phyloP scores from a whole-genome alignment of 2,329 filamentous ascomycete genomes.

The Cadophora luteo-olivacea region DNA sequence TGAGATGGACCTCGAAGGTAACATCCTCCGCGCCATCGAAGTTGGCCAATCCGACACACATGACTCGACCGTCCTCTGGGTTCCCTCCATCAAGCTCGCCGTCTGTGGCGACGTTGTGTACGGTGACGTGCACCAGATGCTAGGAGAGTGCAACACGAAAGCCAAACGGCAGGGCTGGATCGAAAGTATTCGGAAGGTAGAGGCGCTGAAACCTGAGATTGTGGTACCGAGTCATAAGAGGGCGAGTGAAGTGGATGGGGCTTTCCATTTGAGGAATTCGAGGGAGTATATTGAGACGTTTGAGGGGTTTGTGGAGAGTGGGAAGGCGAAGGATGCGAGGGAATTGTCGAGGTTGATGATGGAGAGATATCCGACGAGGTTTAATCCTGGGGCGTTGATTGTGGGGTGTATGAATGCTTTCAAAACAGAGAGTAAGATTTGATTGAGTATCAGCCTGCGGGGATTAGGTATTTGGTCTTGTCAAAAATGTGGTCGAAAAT shows the following conservation, averaged over 20 bases:
- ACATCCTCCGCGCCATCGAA: conserved; percentile 31
- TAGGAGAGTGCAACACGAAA: conserved; percentile 44
- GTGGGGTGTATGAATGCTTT: conserved; percentile 23
- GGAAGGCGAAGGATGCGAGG: conserved; percentile 15
- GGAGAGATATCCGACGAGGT: conserved; percentile 26
- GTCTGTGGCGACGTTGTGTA: conserved; percentile 48
- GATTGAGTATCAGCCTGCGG: background rate
- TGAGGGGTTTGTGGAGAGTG: conserved; percentile 19
- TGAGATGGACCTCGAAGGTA: conserved; percentile 15
- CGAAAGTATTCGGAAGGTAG: conserved; percentile 43
- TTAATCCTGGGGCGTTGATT: conserved; percentile 22
- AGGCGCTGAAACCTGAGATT: conserved; percentile 39
- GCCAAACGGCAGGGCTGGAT: conserved; percentile 43
- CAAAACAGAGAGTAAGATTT: conserved; percentile 14
- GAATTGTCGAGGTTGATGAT: conserved; percentile 23
- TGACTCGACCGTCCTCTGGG: conserved; percentile 42
- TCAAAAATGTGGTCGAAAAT: too few relatives aligned
- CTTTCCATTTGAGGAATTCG: conserved; percentile 37
- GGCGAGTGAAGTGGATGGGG: conserved; percentile 36
- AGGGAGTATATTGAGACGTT: conserved; percentile 39
- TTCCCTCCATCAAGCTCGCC: conserved; percentile 42
- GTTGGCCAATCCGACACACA: conserved; percentile 43
- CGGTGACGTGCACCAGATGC: conserved; percentile 43
- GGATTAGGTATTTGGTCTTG: background rate
- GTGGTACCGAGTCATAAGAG: conserved; percentile 44